These are phyloP conservation scores for Paspalum notatum DNA, from an alignment of 176 grass and related monocot species.

Conservation along the genomic window DNA sequence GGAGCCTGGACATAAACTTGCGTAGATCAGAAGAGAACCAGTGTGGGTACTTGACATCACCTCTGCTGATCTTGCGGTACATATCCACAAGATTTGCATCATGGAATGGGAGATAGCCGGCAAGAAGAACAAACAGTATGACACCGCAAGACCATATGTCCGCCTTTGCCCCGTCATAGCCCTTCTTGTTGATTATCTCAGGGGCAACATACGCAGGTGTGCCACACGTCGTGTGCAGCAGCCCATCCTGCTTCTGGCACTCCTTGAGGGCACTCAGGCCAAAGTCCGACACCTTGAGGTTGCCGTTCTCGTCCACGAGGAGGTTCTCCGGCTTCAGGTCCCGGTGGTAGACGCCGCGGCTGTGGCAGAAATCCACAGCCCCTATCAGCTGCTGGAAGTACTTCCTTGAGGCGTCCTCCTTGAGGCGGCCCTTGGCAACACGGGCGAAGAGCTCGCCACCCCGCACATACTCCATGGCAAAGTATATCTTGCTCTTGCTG, in stretches of 20 bases:
- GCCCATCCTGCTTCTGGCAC: conserved; percentile 69
- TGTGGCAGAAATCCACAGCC: conserved; percentile 88
- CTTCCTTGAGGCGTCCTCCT: conserved; percentile 62
- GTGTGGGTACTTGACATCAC: conserved; percentile 70
- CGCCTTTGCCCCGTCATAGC: conserved; percentile 89
- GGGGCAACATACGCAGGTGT: conserved; percentile 89
- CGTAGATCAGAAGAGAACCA: conserved; percentile 67
- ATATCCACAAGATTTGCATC: conserved; percentile 88
- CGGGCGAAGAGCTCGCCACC: conserved; percentile 78
- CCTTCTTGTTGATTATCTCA: conserved; percentile 83
- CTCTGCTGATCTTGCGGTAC: conserved; percentile 83
- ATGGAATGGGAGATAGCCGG: conserved; percentile 86
- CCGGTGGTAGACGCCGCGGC: conserved; percentile 84
- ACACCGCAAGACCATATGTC: conserved; percentile 94
- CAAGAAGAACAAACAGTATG: conserved; percentile 84
- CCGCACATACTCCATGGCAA: conserved; percentile 84
- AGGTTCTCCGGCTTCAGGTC: conserved; percentile 95
- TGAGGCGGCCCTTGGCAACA: conserved; percentile 67
- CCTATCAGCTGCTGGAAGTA: conserved; percentile 83
- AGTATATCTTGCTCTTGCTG: conserved; percentile 94
- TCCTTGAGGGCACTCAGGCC: conserved; percentile 72
- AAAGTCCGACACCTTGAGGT: conserved; percentile 88
- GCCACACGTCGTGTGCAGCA: conserved; percentile 82
- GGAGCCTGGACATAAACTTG: conserved; percentile 63
- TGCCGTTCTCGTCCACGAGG: conserved; percentile 78